Conservation (phyloP, 805 yeast species). For the Pichia paraexigua region DNA sequence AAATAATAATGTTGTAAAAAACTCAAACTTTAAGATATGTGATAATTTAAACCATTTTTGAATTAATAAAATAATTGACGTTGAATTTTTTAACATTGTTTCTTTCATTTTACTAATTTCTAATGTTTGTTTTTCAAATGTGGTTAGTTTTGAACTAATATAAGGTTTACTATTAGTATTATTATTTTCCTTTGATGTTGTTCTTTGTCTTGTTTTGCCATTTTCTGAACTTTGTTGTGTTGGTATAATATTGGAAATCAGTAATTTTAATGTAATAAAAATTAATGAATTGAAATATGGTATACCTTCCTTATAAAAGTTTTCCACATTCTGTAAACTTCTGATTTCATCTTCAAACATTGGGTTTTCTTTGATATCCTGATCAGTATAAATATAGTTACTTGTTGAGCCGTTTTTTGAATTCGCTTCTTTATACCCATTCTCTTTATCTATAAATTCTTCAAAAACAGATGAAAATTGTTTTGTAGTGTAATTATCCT, state of each 20-base stretch:
- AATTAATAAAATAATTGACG: slow-evolving; percentile 45
- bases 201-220: slow-evolving; percentile 18
- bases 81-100: slow-evolving; percentile 48
- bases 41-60: slow-evolving; percentile 72
- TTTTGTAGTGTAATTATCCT: slow-evolving; percentile 57
- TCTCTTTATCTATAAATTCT: slow-evolving; percentile 60
- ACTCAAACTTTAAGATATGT: slow-evolving; percentile 75
- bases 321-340: slow-evolving; percentile 49
- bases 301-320: slow-evolving; percentile 45
- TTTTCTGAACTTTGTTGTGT: slow-evolving; percentile 16
- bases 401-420: background rate
- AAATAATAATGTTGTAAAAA: slow-evolving; percentile 58
- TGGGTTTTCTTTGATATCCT: slow-evolving; percentile 30
- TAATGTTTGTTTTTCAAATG: slow-evolving; percentile 32
- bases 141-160: slow-evolving; percentile 13
- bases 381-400: slow-evolving; percentile 18
- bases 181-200: slow-evolving; percentile 1
- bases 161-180: slow-evolving; percentile 10
- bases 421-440: slow-evolving; percentile 36
- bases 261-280: slow-evolving; percentile 52
- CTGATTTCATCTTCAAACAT: slow-evolving; percentile 29
- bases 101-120: slow-evolving; percentile 59
- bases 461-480: slow-evolving; percentile 71
- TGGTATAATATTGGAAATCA: slow-evolving; percentile 41
- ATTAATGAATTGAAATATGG: slow-evolving; percentile 56